Percentiles rank a stretch among this genome's conserved stretches.
Evolutionary conservation across 495 filamentous ascomycete species (phyloP).

Genomic region (Penicillium arizonense): DNA sequence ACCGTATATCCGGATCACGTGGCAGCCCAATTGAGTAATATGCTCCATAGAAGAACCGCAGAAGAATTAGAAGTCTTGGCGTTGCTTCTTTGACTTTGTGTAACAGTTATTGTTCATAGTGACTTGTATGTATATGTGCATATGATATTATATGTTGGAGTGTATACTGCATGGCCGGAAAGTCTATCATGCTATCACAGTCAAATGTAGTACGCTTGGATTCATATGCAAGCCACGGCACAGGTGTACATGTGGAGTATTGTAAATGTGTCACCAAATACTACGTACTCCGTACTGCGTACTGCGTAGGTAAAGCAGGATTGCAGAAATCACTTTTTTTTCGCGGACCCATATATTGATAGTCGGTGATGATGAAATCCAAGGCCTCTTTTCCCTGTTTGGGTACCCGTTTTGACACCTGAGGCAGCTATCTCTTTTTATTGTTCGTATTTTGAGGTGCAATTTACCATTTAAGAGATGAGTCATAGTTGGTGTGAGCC

Average conservation of each 20-base stretch:
- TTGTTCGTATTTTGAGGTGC: no score
- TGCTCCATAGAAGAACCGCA: not conserved
- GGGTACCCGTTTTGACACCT: not conserved
- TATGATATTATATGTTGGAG: no score
- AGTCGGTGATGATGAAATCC: conserved; percentile 6
- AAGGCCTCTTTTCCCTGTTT: not conserved
- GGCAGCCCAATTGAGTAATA: not conserved
- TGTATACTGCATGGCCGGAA: no score
- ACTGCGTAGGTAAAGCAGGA: not conserved
- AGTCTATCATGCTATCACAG: no score
- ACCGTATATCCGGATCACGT: conserved; percentile 8
- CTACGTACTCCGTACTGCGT: no score
- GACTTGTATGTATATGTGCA: no score
- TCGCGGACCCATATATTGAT: not conserved
- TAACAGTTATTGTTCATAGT: no score
- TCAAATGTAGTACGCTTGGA: no score
- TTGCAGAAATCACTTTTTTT: not conserved
- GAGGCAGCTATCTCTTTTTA: not conserved
- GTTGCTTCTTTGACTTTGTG: not conserved
- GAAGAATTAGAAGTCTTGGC: not conserved
- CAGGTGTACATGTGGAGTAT: not conserved
- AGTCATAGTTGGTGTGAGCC: no score
- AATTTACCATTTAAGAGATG: no score
- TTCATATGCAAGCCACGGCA: not conserved
- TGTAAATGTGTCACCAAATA: no score